Percentiles rank a stretch among this genome's conserved stretches.
Evolutionary conservation across 495 filamentous ascomycete species (phyloP).

Genomic region (Talaromyces liani): DNA sequence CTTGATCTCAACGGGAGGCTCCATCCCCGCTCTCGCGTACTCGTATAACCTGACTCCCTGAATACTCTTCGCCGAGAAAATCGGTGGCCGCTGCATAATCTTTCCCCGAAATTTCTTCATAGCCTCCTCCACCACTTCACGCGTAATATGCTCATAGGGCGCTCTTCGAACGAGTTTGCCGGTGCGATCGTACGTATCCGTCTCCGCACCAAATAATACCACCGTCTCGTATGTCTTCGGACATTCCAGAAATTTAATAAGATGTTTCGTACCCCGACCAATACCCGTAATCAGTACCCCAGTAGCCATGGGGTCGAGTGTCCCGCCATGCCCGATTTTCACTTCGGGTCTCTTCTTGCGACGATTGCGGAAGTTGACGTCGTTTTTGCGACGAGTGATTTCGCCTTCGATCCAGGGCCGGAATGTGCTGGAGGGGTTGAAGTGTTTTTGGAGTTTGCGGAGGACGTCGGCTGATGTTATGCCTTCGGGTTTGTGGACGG

Average conservation of each 20-base stretch:
- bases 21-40: conserved; percentile 84
- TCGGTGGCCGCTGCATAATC: conserved; percentile 84
- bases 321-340: conserved; percentile 96
- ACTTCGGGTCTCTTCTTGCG: conserved; percentile 56
- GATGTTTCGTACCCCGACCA: conserved; percentile 77
- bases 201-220: conserved; percentile 84
- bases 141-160: conserved; percentile 70
- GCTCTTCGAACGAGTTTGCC: conserved; percentile 74
- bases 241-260: conserved; percentile 71
- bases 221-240: conserved; percentile 90
- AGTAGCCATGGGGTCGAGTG: conserved; percentile 87
- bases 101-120: conserved; percentile 73
- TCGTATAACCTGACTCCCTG: conserved; percentile 91
- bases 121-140: conserved; percentile 66
- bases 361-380: conserved; percentile 48
- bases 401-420: conserved; percentile 62
- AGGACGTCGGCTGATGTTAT: conserved; percentile 83
- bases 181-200: conserved; percentile 81
- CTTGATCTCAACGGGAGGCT: conserved; percentile 76
- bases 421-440: conserved; percentile 76
- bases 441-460: conserved; percentile 70
- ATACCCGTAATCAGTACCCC: conserved; percentile 86
- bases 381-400: conserved; percentile 34
- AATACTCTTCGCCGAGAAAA: conserved; percentile 87
- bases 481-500: conserved; percentile 84